Conservation (phyloP, 1,139 yeast genomes). For the Lodderomyces jiufengensis region DNA sequence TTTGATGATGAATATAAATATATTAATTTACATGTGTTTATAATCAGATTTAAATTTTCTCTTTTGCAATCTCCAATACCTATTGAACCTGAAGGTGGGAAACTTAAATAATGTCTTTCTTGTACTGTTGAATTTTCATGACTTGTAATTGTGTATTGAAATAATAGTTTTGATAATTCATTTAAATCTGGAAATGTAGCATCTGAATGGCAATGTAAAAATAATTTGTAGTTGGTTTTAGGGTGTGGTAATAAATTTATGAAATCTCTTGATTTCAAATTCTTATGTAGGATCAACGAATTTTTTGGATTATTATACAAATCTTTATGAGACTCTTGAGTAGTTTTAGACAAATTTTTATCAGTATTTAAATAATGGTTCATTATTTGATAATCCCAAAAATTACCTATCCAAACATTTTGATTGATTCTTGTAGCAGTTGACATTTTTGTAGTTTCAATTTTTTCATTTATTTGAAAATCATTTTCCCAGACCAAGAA, state of each 20-base stretch:
- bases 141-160: conserved; percentile 27
- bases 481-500: conserved; percentile 60
- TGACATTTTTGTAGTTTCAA: conserved; percentile 82
- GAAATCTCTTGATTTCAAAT: conserved; percentile 2
- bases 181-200: conserved; percentile 51
- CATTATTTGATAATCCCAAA: conserved; percentile 46
- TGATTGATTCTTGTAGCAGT: conserved; percentile 60
- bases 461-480: conserved; percentile 67
- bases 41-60: conserved; percentile 51
- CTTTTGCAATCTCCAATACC: conserved; percentile 67
- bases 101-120: conserved; percentile 47
- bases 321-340: conserved; percentile 17
- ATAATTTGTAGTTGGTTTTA: conserved; percentile 37
- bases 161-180: conserved; percentile 34
- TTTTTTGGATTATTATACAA: conserved; percentile 46
- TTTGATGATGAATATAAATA: conserved; percentile 39
- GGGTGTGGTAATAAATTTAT: conserved; percentile 29
- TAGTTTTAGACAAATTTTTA: conserved; percentile 1
- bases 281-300: conserved; percentile 13
- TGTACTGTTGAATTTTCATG: conserved; percentile 15
- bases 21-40: conserved; percentile 62
- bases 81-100: conserved; percentile 83
- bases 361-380: conserved; percentile 22
- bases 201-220: conserved; percentile 48
- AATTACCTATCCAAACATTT: conserved; percentile 78